Base-by-base conservation (phyloP, 2,329 filamentous ascomycete genomes). In the Fusarium oligoseptatum region DNA sequence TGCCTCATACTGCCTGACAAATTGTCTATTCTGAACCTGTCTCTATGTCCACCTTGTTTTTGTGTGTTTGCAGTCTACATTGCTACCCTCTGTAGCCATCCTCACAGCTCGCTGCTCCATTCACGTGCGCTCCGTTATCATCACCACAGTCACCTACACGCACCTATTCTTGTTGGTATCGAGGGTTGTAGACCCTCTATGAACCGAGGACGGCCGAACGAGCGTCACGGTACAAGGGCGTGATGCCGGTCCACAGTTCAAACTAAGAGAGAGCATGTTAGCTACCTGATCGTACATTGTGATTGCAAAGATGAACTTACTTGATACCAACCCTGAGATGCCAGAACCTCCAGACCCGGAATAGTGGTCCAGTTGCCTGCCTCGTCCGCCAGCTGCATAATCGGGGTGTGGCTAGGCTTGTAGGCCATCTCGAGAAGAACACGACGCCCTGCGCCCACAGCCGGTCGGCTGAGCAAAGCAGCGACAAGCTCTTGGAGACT, bases 391-490 rank as follows among this genome's bases (percentile, higher is more conserved):
- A 98, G 85, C 81, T 93, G 89, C 92, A 98, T 98, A 75, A 98
- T 84, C 9, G 92, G 90, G 6, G 97, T 99, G 62, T 94, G 89
- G 0, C 89, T 87, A 22, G 97, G 97, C 83, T 96, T 97, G 83
- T 99, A 99, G 2, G 97, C 96, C 95, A 99, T 98, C 83, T 99
- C 97, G 4, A 98, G 85, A 70, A 98, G 84, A 14, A 97, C 89
- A 22, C 89, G 88, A 29, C 83, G 84, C 7, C 83, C 83, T 27
- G 66, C 67, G 73, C 79, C 81, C 77, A 64, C 78, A 70, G 78
- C 81, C 70, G 79, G 83, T 27, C 82, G 82, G 67, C 85, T 84
- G n/a, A 91, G 80, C 37, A 91, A 78, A 17, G 86, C 83, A 6
- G 85, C 83, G 11, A 98, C 84, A 2, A 93, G 87, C 76, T 92